Evolutionary conservation across 73 alveolate species (phyloP), one percentile per base, ranked within the genome.

Genomic region (Effrenium voratum): DNA sequence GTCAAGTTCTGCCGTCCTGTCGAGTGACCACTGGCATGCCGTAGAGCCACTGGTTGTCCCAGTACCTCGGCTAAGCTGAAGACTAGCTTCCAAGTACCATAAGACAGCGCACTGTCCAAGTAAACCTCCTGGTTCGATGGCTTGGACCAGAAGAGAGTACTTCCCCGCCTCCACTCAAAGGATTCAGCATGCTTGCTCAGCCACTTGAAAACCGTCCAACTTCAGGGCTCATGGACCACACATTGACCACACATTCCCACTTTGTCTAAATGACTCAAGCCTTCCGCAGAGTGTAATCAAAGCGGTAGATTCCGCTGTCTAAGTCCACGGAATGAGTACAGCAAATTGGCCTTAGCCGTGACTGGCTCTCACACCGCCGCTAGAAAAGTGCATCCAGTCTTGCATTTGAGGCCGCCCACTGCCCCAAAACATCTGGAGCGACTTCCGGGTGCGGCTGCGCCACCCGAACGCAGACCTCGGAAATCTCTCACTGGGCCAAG

Each of bases 41-140:
- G 68, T 99, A 99, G 91, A 99, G 99, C 99, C 99, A 99, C 90
- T 99, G 99, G 93, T 99, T 99, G 97, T 99, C 99, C 99, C 99
- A 99, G 99, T 99, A 99, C 99, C 94, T 85, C 24, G 28, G 82
- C 36, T 5, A 8, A 4, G 50, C 22, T 5, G 24, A 10, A 32
- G 80, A 66, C 34, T 12, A 30, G 41, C 40, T 30, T n/a, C 41
- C 80, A 28, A 68, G 41, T 4, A 49, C 38, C 36, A 12, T 12
- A 1, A 30, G 32, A 46, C 41, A 47, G 80, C 43, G 94, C 80
- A 63, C 94, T 99, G 99, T 50, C 99, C 99, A 59, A 99, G 93
- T 79, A 99, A 83, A 3, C 99, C 99, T 30, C 99, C 99, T 30
- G 91, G 95, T 55, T 99, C 93, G 57, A 99, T 88, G 68, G 96